Base-by-base conservation (phyloP, 2,329 filamentous ascomycete genomes). In the Fusarium buharicum region DNA sequence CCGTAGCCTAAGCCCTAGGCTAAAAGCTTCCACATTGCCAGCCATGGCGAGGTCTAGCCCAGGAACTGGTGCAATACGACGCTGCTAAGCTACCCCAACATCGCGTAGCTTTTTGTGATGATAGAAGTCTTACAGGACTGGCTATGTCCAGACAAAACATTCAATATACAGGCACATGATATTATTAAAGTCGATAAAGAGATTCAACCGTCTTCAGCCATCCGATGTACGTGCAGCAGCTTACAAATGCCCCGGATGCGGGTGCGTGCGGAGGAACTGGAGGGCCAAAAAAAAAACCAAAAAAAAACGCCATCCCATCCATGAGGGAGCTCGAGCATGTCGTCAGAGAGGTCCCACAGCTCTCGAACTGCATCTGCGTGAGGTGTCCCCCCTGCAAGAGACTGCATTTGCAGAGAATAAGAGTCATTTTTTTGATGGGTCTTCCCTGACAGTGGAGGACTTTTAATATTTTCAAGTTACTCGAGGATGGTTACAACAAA, bases 61-160 rank as follows among this genome's bases (percentile, higher is more conserved):
- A 64, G 60, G 60, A 30, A 61, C 60, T 64, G 55, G 60, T 57
- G 60, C 61, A 59, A 64, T 64, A 34, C 46, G 31, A 61, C 60
- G 39, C 57, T 62, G 52, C 46, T 37, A 40, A 60, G 52, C 43
- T 61, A 64, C 60, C 60, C 60, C 50, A 56, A 55, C 38, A 63
- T 60, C 56, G 22, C 49, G 37, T 59, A 64, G 54, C 48, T 54
- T 60, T 50, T 31, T 43, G 55, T 30, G 50, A 60, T 41, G 30
- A 55, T 40, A 45, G 46, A 53, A 41, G 41, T 58, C 28, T 27
- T n/a, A 31, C 24, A 10, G 34, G 37, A 50, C 22, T 48, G 50
- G 17, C 43, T 55, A 41, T 53, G 41, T 55, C 18, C 18, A 45
- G 16, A 39, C 20, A 16, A 4, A 8, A 39, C 33, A 43, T 39